Conservation (phyloP, 75 land plant species). For the Picea sitchensis region DNA sequence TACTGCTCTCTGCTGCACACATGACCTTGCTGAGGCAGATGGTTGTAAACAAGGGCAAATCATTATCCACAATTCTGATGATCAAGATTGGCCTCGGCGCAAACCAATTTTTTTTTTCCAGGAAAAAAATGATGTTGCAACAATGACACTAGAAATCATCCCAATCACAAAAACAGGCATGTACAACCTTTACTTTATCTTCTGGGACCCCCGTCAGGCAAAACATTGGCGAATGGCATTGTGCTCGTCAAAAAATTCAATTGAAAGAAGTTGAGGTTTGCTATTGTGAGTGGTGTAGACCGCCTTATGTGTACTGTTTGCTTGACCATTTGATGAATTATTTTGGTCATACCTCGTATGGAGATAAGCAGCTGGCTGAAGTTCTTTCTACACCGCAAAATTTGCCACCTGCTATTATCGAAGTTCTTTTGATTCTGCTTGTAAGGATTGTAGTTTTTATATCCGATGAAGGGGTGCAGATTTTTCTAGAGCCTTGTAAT, state of each 20-base stretch:
- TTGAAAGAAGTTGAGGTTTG: conserved; percentile 14
- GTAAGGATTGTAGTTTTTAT: conserved; percentile 23
- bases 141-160: no score
- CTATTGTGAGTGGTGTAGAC: conserved; percentile 16
- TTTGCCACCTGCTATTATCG: conserved; percentile 27
- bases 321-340: conserved; percentile 20
- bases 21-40: no score
- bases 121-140: no score
- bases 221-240: conserved; percentile 14
- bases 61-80: no score
- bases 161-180: no score
- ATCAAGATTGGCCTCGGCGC: conserved; percentile 21
- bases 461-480: conserved; percentile 21
- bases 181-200: no score
- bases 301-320: conserved; percentile 18
- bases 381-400: conserved; percentile 22
- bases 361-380: conserved; percentile 17
- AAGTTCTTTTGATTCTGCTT: conserved; percentile 25
- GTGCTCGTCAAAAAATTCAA: background rate
- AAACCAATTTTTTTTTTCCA: conserved; percentile 22
- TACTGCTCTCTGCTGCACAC: no score
- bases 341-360: conserved; percentile 27
- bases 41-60: no score
- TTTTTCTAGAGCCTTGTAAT: conserved; percentile 21
- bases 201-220: background rate